Evolutionary conservation across 1,139 yeast species (phyloP), one percentile per base, ranked within the genome.

Genomic region (Sporopachydermia cereana): DNA sequence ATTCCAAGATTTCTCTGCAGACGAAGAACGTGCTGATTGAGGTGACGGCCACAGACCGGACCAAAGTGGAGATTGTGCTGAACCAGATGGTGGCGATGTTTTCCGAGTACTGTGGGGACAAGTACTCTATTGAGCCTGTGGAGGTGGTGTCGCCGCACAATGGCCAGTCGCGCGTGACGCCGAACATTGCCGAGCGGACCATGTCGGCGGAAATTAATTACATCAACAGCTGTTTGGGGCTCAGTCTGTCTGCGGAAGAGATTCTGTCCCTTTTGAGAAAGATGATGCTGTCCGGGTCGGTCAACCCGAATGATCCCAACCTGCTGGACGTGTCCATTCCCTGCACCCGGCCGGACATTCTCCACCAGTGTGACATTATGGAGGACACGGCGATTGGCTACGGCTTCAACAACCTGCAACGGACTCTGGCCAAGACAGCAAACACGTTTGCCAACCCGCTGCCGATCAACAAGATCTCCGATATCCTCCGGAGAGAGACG

Each of bases 331-430:
- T 91, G 46, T 62, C 68, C 42, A 76, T 91, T 50, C 98, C 99
- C 53, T 80, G 86, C 56, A 91, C 98, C 42, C 81, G 99, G 69
- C 80, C 97, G 7, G 99, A 93, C 64, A 77, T 93, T 51, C 74
- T 93, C 58, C 99, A 93, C 65, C 95, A 88, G 64, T 91, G 98
- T 72, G 99, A 93, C 66, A 83, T 93, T 54, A 84, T 93, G 95
- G 99, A 93, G 66, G 99, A 93, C 64, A 96, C 89, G 43, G 98
- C 96, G 45, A 83, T 93, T 60, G 95, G 88, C 30, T 93, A 88
- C 61, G 99, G 98, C 49, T 93, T 82, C 72, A 84, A 89, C 67
- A 86, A 85, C 62, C 74, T 93, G 59, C 74, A 74, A 51, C 85
- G 81, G 66, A 80, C 95, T 47, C 83, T 83, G 61, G 93, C 95